A percentile compares a stretch with the other conserved stretches of the same genome.
These are phyloP conservation scores for Henckelia pumila DNA, from an alignment of 257 asterid genomes.

Conservation along the genomic window DNA sequence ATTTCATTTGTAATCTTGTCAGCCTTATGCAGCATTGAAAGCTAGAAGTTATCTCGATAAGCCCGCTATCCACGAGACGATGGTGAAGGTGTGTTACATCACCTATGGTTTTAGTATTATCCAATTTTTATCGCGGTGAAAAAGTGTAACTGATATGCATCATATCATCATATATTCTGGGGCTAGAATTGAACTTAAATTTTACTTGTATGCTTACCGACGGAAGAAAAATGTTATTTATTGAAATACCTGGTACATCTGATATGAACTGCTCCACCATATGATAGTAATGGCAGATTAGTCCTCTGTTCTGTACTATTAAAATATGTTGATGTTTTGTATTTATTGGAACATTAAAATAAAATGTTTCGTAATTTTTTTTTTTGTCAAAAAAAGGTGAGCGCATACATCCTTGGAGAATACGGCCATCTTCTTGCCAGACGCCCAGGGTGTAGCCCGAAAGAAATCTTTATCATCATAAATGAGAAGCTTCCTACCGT, in stretches of 20 bases:
- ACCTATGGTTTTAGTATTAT: conserved; percentile 8
- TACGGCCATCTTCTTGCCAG: conserved; percentile 89
- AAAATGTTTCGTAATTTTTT: conserved; percentile 23
- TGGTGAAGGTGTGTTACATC: conserved; percentile 73
- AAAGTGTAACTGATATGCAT: neutral
- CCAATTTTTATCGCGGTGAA: conserved; percentile 11
- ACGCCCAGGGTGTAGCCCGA: conserved; percentile 91
- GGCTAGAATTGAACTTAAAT: neutral
- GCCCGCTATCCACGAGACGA: conserved; percentile 92
- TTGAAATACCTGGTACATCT: neutral
- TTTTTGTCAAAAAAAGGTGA: conserved; percentile 45
- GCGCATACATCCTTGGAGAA: conserved; percentile 95
- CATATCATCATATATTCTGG: conserved; percentile 7
- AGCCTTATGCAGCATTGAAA: conserved; percentile 93
- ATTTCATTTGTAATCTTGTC: conserved; percentile 29
- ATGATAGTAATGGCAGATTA: conserved; percentile 1
- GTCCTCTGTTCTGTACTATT: neutral
- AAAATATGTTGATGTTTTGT: conserved; percentile 5
- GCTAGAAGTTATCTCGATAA: conserved; percentile 91
- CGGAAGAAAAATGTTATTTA: neutral
- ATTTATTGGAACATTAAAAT: conserved; percentile 13
- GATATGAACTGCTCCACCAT: neutral
- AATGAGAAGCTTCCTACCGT: conserved; percentile 96
- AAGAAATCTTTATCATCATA: conserved; percentile 72
- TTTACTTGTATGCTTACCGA: neutral